Percentiles rank a stretch among this genome's conserved stretches.
These are phyloP conservation scores for Xylariaceae sp. DNA, from an alignment of 2,329 filamentous ascomycete genomes.

Conservation along the genomic window DNA sequence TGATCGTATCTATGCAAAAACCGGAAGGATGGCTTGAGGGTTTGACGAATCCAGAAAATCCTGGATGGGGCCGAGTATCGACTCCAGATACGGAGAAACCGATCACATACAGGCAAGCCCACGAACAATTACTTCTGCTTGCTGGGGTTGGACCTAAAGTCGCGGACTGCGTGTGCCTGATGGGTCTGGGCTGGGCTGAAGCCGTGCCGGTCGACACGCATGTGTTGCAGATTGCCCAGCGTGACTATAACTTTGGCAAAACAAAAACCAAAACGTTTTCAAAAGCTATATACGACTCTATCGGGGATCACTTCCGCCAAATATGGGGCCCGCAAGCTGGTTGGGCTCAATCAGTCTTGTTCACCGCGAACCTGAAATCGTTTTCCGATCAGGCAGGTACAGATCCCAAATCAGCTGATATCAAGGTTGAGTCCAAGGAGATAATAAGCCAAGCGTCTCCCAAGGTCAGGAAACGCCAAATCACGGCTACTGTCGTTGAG, in stretches of 20 bases:
- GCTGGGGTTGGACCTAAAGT: constrained; percentile 95
- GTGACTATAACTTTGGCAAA: constrained; percentile 90
- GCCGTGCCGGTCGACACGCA: constrained; percentile 96
- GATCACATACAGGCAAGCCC: constrained; percentile 72
- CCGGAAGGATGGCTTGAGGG: constrained; percentile 71
- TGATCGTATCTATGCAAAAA: constrained; percentile 63
- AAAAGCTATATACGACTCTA: constrained; percentile 81
- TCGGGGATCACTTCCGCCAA: constrained; percentile 82
- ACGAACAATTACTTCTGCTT: constrained; percentile 71
- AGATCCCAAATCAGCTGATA: constrained; percentile 23
- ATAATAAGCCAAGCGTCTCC: constrained; percentile 3
- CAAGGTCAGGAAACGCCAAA: constrained; percentile 23
- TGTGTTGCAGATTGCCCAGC: constrained; percentile 95
- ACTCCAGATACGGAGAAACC: constrained; percentile 44
- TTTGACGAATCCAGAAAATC: constrained; percentile 72
- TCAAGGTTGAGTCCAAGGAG: constrained; percentile 31
- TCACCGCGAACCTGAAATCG: constrained; percentile 83
- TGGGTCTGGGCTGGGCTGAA: constrained; percentile 95
- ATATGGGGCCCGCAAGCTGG: constrained; percentile 93
- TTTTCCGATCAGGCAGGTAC: constrained; percentile 66
- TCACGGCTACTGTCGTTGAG: constrained; percentile 16
- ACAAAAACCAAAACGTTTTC: constrained; percentile 81
- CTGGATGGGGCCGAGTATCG: constrained; percentile 50
- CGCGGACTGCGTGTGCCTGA: constrained; percentile 91
- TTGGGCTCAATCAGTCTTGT: constrained; percentile 96